Base-by-base conservation (phyloP, 2,329 filamentous ascomycete species). In the Ilyonectria mors-panacis region DNA sequence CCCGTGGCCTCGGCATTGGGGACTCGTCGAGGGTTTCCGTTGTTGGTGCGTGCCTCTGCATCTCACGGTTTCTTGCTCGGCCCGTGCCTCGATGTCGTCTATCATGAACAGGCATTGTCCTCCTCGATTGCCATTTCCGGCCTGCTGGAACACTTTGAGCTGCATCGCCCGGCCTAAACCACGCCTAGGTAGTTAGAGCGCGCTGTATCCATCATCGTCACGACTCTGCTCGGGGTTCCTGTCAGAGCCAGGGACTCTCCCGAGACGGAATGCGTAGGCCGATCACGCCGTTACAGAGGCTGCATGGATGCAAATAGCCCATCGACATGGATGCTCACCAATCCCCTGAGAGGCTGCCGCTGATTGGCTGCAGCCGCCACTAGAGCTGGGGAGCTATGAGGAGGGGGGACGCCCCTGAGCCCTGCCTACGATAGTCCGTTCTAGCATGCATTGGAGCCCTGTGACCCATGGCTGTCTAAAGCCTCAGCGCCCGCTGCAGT, bases 251-350 rank as follows among this genome's bases (percentile, higher is more conserved):
- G 57, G 45, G 26, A 42, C 28, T 28, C 30, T 56, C 30, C 30
- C 30, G 30, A 33, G 30, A 66, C 37, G 45, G 56, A 69, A 59
- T 53, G 70, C 63, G 55, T 54, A 71, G 55, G 68, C 65, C 54
- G 69, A 75, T 70, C 72, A 70, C 67, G 67, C 73, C 71, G 73
- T 75, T 75, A 65, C 63, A 70, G 62, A 71, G 67, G 53, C 59
- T 69, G 70, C 73, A 72, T 64, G 70, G 71, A 69, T 72, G 44
- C 61, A 61, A 59, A 59, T 48, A 59, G 30, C n/a, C 59, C 39
- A 55, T 37, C 35, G 35, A 47, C 48, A 61, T 57, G 63, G 53
- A 44, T 58, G 65, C 57, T 66, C 69, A 67, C 65, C 67, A 66
- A 70, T 73, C 73, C 65, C 73, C 73, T 75, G 73, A 70, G 71